Evolutionary conservation across 2,329 filamentous ascomycete species (phyloP).

Genomic region (Ophiosphaerella korrae): DNA sequence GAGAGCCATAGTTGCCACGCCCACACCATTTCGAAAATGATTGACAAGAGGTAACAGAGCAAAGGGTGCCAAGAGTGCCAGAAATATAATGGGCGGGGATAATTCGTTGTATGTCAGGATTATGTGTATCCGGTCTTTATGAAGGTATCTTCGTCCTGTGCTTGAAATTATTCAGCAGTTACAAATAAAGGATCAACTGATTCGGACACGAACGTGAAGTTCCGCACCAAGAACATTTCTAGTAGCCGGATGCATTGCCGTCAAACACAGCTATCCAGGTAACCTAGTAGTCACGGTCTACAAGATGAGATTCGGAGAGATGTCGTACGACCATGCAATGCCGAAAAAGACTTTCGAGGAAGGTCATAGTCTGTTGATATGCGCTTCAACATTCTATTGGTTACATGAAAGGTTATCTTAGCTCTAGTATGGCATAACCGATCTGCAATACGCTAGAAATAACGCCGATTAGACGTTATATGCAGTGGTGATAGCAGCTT

Average conservation of each 20-base stretch:
- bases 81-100: not conserved
- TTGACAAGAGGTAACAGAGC: not conserved
- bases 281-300: not conserved
- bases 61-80: not conserved
- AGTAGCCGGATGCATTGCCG: not conserved
- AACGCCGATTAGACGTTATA: not conserved
- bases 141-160: too few species aligned
- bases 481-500: not conserved
- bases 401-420: not conserved
- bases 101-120: not conserved
- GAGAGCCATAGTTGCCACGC: not conserved
- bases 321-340: not conserved
- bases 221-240: not conserved
- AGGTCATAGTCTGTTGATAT: not conserved
- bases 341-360: not conserved
- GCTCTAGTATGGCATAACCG: not conserved
- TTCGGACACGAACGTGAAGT: not conserved
- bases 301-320: not conserved
- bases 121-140: not conserved
- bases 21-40: constrained; percentile 1
- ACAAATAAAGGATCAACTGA: not conserved
- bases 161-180: not conserved
- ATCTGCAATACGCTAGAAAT: too few species aligned
- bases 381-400: not conserved
- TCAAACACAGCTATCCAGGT: not conserved